Evolutionary conservation across 306 rosid genomes (phyloP), one percentile per base, ranked within the genome.

Genomic region (Leucaena leucocephala): DNA sequence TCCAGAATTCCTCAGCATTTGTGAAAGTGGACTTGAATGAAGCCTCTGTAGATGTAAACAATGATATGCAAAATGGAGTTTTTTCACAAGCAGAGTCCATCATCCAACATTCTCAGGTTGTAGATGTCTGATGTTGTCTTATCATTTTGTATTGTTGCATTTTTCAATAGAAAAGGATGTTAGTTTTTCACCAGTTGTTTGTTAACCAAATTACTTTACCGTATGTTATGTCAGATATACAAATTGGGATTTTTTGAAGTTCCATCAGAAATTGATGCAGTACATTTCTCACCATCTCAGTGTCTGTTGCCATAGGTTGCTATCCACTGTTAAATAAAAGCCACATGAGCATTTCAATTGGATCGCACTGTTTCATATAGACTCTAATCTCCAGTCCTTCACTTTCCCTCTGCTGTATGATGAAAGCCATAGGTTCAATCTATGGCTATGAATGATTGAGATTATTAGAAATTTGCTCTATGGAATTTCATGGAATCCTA

Each of bases 61-160:
- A 83, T 27, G 86, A 78, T 58, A 75, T 59, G 63, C 86, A 85
- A 78, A 86, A 76, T 68, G 91, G 61, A 81, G 92, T 88, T 19
- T 81, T 81, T 74, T 38, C 77, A 3, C 90, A 87, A 49, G 96
- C 89, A 36, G 88, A 91, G 64, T 78, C 87, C 72, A 78, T 93
- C 77, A n/a, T 91, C 75, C 83, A 44, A 54, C 75, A 62, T 48
- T 88, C 96, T 68, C 88, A 93, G 96, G 97, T 91, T 52, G 61
- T 35, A 33, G 54, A 36, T 40, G 8, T 75, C 52, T 71, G 36
- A 17, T 65, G 7, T 9, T 72, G 68, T 22, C 82, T 72, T 36
- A 55, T 17, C n/a, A 54, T 72, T 16, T 46, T 3, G 2, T 40
- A 14, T 77, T 78, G 42, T 68, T 74, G 44, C 16, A 36, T 66